These are phyloP conservation scores for Penicillium canariense DNA, from an alignment of 495 filamentous ascomycete genomes.

Conservation along the genomic window DNA sequence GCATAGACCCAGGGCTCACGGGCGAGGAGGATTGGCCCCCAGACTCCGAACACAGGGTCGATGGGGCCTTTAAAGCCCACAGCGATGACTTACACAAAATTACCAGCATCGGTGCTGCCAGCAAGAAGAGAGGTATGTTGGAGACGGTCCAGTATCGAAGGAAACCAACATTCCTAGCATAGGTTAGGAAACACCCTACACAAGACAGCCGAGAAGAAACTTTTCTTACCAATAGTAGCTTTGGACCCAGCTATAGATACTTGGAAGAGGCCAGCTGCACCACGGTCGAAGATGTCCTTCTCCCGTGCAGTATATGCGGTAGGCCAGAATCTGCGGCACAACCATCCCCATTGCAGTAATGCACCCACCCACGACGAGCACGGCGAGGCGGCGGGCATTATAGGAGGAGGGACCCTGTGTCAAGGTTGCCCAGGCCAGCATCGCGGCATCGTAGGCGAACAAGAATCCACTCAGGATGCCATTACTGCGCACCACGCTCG, in stretches of 20 bases:
- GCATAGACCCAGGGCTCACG: conserved; percentile 49
- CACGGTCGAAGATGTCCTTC: conserved; percentile 56
- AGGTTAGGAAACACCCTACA: not conserved
- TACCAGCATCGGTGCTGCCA: conserved; percentile 76
- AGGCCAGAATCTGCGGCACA: conserved; percentile 75
- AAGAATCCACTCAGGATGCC: conserved; percentile 79
- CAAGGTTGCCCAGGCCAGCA: conserved; percentile 31
- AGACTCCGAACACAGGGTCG: conserved; percentile 11
- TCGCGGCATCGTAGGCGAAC: conserved; percentile 58
- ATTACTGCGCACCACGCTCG: conserved; percentile 79
- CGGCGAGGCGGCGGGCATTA: conserved; percentile 44
- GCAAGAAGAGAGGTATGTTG: conserved; percentile 83
- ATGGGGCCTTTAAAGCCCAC: conserved; percentile 41
- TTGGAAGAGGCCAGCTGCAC: conserved; percentile 70
- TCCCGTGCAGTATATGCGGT: conserved; percentile 62
- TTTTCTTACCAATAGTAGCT: conserved; percentile 75
- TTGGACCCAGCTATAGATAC: conserved; percentile 91
- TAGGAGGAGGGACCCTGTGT: conserved; percentile 26
- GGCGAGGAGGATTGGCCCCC: conserved; percentile 19
- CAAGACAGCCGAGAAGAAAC: not conserved
- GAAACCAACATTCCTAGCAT: conserved; percentile 75
- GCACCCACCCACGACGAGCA: conserved; percentile 62
- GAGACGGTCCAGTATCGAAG: conserved; percentile 85
- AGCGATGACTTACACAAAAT: conserved; percentile 61
- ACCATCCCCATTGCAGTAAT: conserved; percentile 63